Evolutionary conservation across 2,329 filamentous ascomycete species (phyloP).

Genomic region (Hypoxylon sp.): DNA sequence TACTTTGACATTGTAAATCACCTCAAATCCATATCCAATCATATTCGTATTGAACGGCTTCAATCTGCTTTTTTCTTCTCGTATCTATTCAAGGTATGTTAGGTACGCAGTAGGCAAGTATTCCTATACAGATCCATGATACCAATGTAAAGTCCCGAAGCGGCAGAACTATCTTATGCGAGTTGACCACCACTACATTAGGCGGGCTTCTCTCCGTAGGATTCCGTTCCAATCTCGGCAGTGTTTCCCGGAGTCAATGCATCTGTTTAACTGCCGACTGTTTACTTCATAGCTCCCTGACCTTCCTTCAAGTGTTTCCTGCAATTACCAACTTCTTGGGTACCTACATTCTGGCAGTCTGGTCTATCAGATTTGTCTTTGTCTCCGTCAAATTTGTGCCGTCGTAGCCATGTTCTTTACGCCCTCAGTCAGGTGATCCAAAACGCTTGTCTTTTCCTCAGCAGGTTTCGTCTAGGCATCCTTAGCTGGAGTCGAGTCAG

Average conservation of each 20-base stretch:
- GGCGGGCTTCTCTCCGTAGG: slow-evolving; percentile 31
- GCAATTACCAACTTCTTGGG: slow-evolving; percentile 10
- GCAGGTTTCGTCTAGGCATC: slow-evolving; percentile 28
- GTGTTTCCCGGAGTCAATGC: slow-evolving; percentile 16
- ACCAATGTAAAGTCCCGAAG: slow-evolving; percentile 18
- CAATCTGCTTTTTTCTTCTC: neutral
- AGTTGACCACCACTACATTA: slow-evolving; percentile 34
- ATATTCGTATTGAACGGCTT: neutral
- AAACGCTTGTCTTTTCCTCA: slow-evolving; percentile 32
- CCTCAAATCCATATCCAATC: slow-evolving; percentile 1
- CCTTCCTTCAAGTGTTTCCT: slow-evolving; percentile 9
- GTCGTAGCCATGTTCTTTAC: slow-evolving; percentile 41
- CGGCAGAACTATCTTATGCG: slow-evolving; percentile 25
- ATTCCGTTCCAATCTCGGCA: slow-evolving; percentile 41
- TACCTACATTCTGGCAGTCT: slow-evolving; percentile 13
- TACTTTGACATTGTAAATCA: neutral
- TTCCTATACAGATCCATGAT: slow-evolving; percentile 16
- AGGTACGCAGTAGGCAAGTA: slow-evolving; percentile 12
- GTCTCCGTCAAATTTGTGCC: slow-evolving; percentile 21
- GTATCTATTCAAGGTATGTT: neutral
- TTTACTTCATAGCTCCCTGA: slow-evolving; percentile 18
- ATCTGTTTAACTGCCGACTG: slow-evolving; percentile 23
- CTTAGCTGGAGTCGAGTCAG: slow-evolving; percentile 14
- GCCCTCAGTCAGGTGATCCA: slow-evolving; percentile 44
- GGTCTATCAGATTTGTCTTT: slow-evolving; percentile 11